Conservation (phyloP, 768 basidiomycete species). For the Cyathus striatus region DNA sequence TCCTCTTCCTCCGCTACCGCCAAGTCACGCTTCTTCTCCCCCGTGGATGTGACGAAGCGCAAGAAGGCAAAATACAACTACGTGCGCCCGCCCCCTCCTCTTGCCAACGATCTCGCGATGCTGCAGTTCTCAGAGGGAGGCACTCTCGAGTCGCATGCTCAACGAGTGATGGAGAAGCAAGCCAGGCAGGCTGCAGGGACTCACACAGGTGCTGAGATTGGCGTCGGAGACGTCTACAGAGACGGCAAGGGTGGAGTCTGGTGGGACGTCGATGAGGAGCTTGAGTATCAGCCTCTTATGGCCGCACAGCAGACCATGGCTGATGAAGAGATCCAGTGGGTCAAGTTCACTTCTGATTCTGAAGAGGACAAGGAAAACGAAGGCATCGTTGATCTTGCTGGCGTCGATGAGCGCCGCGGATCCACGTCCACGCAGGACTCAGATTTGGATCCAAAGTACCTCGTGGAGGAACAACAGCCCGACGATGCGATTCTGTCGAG, state of each 20-base stretch:
- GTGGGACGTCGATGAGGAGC: slow-evolving; percentile 69
- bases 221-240: slow-evolving; percentile 50
- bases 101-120: slow-evolving; percentile 61
- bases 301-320: slow-evolving; percentile 19
- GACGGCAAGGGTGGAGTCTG: slow-evolving; percentile 62
- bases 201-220: slow-evolving; percentile 11
- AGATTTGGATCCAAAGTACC: slow-evolving; percentile 44
- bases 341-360: slow-evolving; percentile 30
- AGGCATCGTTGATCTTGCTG: slow-evolving; percentile 9
- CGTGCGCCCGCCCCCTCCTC: slow-evolving; percentile 40
- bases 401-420: slow-evolving; percentile 24
- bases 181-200: slow-evolving; percentile 36
- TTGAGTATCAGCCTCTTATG: slow-evolving; percentile 63
- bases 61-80: slow-evolving; percentile 42
- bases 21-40: slow-evolving; percentile 8
- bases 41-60: slow-evolving; percentile 40
- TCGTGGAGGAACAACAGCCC: slow-evolving; percentile 31
- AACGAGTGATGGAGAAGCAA: slow-evolving; percentile 49
- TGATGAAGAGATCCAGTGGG: slow-evolving; percentile 32
- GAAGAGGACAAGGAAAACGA: slow-evolving; percentile 14
- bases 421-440: slow-evolving; percentile 50
- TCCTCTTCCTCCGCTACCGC: slow-evolving; percentile 5
- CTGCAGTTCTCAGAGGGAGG: slow-evolving; percentile 72
- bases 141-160: slow-evolving; percentile 45
- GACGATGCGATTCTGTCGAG: slow-evolving; percentile 24